A percentile compares a stretch with the other conserved stretches of the same genome.
These are phyloP conservation scores for Heimioporus sp. DNA, from an alignment of 768 basidiomycete species.

Conservation along the genomic window DNA sequence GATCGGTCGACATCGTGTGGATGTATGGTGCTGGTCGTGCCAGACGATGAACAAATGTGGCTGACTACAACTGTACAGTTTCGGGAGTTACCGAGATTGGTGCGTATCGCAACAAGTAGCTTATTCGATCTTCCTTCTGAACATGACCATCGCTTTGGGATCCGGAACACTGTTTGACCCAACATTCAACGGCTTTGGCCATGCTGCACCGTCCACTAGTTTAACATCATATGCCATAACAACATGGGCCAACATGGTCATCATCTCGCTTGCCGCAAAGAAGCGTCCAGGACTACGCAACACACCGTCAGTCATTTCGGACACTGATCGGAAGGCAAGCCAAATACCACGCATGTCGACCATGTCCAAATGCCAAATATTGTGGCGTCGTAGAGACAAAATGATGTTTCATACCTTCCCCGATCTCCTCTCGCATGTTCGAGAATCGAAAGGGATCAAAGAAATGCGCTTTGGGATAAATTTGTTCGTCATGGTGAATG, in stretches of 20 bases:
- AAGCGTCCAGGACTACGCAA: conserved; percentile 32
- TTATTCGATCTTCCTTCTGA: conserved; percentile 7
- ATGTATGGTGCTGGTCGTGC: conserved; percentile 11
- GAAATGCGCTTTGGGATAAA: conserved; percentile 33
- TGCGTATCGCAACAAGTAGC: no score
- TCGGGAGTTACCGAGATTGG: no score
- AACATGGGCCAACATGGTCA: conserved; percentile 45
- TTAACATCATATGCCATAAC: conserved; percentile 30
- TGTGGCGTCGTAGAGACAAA: conserved; percentile 33
- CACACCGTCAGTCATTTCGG: no score
- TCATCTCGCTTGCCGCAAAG: conserved; percentile 43
- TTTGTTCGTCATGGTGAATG: conserved; percentile 15
- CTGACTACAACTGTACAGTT: conserved; percentile 34
- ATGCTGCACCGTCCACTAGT: conserved; percentile 1
- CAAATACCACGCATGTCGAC: conserved; percentile 26
- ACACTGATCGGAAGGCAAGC: no score
- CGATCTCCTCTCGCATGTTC: conserved; percentile 31
- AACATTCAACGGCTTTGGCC: neutral
- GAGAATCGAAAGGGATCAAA: conserved; percentile 54
- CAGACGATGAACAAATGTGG: conserved; percentile 24
- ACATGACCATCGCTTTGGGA: conserved; percentile 8
- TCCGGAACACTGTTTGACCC: neutral
- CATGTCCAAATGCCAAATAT: conserved; percentile 39
- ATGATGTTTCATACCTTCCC: conserved; percentile 33
- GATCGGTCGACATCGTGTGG: conserved; percentile 78